Evolutionary conservation across 2,329 filamentous ascomycete genomes (phyloP).

Genomic region (Sporothrix inflata): DNA sequence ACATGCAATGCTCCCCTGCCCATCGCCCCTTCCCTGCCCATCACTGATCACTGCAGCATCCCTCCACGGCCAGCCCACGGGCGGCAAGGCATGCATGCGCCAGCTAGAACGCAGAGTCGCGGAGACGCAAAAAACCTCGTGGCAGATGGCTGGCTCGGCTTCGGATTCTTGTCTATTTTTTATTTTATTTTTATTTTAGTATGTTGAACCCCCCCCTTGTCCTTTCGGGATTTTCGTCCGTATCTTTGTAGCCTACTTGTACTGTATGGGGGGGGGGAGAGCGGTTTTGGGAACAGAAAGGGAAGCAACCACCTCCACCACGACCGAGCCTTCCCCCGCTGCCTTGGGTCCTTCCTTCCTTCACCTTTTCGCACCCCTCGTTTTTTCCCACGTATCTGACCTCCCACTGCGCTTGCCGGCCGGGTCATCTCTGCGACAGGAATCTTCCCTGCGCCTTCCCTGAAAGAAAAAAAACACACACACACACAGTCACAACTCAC

Average conservation of each 20-base stretch:
- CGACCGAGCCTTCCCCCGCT: background rate
- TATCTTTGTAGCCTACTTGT: constrained; percentile 22
- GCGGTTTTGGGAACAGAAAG: background rate
- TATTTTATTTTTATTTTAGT: background rate
- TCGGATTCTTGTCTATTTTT: background rate
- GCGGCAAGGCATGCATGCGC: constrained; percentile 10
- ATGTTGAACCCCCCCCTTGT: background rate
- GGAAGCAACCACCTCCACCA: constrained; percentile 1
- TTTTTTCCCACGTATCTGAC: background rate
- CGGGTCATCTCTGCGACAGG: constrained; percentile 11
- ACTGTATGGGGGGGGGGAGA: background rate
- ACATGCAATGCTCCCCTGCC: constrained; percentile 13
- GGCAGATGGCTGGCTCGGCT: background rate
- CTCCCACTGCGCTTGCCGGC: constrained; percentile 4
- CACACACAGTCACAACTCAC: background rate
- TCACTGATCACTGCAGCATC: background rate
- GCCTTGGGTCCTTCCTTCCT: constrained; percentile 5
- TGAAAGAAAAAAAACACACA: too few relatives aligned
- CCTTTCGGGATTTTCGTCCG: constrained; percentile 14
- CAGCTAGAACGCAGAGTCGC: background rate
- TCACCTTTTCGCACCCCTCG: background rate
- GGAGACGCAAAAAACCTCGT: background rate
- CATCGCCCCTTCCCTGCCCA: constrained; percentile 8
- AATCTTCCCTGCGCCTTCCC: constrained; percentile 4
- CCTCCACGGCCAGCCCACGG: background rate